Evolutionary conservation across 805 yeast genomes (phyloP).

Genomic region (Nakazawaea sp.): DNA sequence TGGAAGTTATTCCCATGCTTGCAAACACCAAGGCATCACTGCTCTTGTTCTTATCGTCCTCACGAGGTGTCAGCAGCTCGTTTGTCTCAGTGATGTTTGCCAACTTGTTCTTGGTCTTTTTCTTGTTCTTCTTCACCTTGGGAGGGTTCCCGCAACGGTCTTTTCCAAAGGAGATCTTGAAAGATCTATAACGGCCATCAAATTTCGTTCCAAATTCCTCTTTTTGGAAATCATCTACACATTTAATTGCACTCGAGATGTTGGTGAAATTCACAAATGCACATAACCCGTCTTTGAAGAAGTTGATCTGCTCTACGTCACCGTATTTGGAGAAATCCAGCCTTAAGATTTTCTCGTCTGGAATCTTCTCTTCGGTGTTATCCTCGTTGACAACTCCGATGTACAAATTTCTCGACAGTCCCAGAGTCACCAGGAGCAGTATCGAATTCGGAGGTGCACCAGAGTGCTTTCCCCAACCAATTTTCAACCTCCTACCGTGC

Average conservation of each 20-base stretch:
- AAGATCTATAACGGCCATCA: conserved; percentile 39
- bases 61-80: background rate
- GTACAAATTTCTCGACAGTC: conserved; percentile 74
- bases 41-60: background rate
- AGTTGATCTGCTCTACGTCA: conserved; percentile 70
- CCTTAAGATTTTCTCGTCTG: conserved; percentile 43
- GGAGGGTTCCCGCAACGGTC: conserved; percentile 78
- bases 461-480: conserved; percentile 70
- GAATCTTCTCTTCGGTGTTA: conserved; percentile 26
- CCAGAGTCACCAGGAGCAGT: conserved; percentile 57
- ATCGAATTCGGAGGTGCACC: conserved; percentile 55
- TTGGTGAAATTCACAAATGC: conserved; percentile 69
- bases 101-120: conserved; percentile 16
- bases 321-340: conserved; percentile 61
- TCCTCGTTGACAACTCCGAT: conserved; percentile 50
- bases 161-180: conserved; percentile 64
- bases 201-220: conserved; percentile 31
- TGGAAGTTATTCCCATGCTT: conserved; percentile 21
- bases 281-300: conserved; percentile 60
- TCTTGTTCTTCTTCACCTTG: conserved; percentile 38
- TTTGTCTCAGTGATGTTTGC: background rate
- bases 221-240: conserved; percentile 51
- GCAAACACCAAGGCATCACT: conserved; percentile 13
- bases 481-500: conserved; percentile 53
- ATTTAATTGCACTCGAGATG: conserved; percentile 54